Percentiles rank a stretch among this genome's conserved stretches.
phyloP scores from a whole-genome alignment of 1,284 basidiomycete genomes.

The Pseudozyma sp. region DNA sequence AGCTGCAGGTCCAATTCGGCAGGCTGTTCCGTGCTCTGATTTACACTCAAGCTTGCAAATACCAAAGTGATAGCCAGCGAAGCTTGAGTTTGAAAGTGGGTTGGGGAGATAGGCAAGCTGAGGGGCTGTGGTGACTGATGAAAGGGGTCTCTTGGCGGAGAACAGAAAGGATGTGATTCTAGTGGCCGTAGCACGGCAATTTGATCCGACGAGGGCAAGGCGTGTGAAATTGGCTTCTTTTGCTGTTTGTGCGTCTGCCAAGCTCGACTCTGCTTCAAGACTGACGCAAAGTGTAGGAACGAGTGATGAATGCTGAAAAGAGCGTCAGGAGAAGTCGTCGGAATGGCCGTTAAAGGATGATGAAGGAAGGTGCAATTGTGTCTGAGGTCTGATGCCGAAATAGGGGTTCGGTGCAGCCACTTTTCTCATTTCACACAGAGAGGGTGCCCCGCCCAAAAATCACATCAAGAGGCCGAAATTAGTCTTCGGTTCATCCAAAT shows the following conservation, averaged over 20 bases:
- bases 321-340: conserved; percentile 3
- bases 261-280: too few species aligned
- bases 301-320: background rate
- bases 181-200: background rate
- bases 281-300: too few species aligned
- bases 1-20: conserved; percentile 1
- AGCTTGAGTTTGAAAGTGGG: background rate
- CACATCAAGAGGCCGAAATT: background rate
- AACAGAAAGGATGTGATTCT: background rate
- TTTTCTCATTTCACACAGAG: background rate
- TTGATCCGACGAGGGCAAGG: background rate
- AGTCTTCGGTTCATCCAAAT: too few species aligned
- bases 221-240: too few species aligned
- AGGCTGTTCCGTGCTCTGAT: background rate
- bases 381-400: conserved; percentile 10
- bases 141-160: background rate
- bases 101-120: background rate
- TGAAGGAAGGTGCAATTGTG: background rate
- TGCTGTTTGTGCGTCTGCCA: conserved; percentile 1
- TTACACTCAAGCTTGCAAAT: background rate
- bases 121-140: background rate
- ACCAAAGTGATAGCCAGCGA: background rate
- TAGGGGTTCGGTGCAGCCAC: conserved; percentile 34
- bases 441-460: background rate
- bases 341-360: conserved; percentile 1